These are phyloP conservation scores for Trypethelium eluteriae DNA, from an alignment of 495 filamentous ascomycete genomes.

Conservation along the genomic window DNA sequence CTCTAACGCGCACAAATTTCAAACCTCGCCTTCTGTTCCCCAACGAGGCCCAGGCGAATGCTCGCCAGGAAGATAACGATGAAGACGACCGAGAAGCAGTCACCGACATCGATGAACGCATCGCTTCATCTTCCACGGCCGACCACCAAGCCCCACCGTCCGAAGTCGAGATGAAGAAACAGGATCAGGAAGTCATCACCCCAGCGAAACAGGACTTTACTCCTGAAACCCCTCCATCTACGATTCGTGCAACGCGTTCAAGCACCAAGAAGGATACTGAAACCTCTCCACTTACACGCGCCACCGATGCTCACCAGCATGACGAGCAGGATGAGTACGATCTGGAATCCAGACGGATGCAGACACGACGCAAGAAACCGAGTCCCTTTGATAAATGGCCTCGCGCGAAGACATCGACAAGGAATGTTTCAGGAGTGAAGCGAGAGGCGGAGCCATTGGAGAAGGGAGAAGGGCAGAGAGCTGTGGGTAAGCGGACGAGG, in stretches of 20 bases:
- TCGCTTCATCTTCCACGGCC: conserved; percentile 9
- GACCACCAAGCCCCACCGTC: background rate
- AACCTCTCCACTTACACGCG: background rate
- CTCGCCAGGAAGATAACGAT: conserved; percentile 29
- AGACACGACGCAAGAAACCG: conserved; percentile 10
- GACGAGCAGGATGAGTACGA: background rate
- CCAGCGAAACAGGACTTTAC: background rate
- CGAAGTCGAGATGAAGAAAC: background rate
- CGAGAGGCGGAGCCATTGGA: conserved; percentile 13
- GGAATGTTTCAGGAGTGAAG: conserved; percentile 20
- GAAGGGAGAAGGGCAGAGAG: background rate
- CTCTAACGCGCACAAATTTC: conserved; percentile 63
- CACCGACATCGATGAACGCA: conserved; percentile 38
- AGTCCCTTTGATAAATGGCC: conserved; percentile 27
- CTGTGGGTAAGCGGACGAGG: conserved; percentile 22
- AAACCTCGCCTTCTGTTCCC: conserved; percentile 85
- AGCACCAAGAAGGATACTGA: background rate
- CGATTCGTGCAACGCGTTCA: conserved; percentile 12
- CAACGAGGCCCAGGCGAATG: conserved; percentile 35
- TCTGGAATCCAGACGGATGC: background rate
- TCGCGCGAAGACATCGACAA: conserved; percentile 20
- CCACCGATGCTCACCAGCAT: background rate
- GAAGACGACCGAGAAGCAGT: conserved; percentile 42
- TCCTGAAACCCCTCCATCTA: conserved; percentile 17
- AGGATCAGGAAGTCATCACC: background rate